A percentile compares a stretch with the other conserved stretches of the same genome.
Conservation (phyloP, 1,284 basidiomycete species). For the Flammula alnicola region DNA sequence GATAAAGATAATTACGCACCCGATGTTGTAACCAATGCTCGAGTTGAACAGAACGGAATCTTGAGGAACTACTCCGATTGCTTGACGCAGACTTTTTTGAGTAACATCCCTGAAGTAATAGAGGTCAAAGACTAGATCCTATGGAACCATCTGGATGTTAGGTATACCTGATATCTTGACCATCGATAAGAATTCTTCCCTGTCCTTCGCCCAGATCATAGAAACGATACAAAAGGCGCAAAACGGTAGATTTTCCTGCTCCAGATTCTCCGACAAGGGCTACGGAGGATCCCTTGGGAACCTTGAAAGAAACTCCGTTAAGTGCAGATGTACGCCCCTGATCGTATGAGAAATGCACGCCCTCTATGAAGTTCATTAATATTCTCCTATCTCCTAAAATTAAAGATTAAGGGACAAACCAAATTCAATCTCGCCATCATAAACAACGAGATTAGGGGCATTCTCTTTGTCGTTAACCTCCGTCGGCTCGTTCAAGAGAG, state of each 20-base stretch:
- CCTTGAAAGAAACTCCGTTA: slow-evolving; percentile 81
- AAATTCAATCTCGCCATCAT: slow-evolving; percentile 84
- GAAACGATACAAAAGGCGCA: slow-evolving; percentile 87
- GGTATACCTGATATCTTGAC: slow-evolving; percentile 71
- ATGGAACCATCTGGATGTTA: neutral
- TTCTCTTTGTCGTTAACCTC: slow-evolving; percentile 83
- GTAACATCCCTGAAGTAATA: slow-evolving; percentile 65
- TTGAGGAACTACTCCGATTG: slow-evolving; percentile 86
- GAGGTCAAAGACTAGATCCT: slow-evolving; percentile 1
- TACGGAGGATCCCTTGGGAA: slow-evolving; percentile 80
- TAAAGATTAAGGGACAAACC: slow-evolving; percentile 44
- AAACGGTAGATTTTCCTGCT: slow-evolving; percentile 81
- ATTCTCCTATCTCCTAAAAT: slow-evolving; percentile 2
- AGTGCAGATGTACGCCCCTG: slow-evolving; percentile 77
- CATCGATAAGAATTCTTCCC: slow-evolving; percentile 80
- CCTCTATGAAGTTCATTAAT: slow-evolving; percentile 48
- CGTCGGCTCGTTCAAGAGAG: slow-evolving; percentile 75
- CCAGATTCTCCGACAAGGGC: slow-evolving; percentile 86
- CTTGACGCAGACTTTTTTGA: slow-evolving; percentile 75
- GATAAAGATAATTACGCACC: slow-evolving; percentile 37
- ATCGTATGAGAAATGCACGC: slow-evolving; percentile 86
- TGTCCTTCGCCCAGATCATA: slow-evolving; percentile 82
- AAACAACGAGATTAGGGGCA: slow-evolving; percentile 75
- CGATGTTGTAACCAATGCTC: slow-evolving; percentile 79
- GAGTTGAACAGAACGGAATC: slow-evolving; percentile 86